Evolutionary conservation across 1,139 yeast genomes (phyloP).

Genomic region (Lodderomyces beijingensis): DNA sequence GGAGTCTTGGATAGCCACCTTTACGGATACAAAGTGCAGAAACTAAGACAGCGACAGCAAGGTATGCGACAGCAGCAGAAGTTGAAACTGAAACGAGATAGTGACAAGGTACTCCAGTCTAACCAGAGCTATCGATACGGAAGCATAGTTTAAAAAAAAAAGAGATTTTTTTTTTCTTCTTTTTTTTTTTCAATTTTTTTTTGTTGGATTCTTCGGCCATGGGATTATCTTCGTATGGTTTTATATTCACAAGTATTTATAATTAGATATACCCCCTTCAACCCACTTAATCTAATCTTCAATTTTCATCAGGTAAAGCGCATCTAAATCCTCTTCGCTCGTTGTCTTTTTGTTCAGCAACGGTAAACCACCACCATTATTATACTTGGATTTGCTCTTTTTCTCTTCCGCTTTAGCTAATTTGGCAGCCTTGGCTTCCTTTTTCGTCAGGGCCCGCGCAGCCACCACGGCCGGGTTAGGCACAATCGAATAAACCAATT

Average conservation of each 20-base stretch:
- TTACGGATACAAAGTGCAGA: slow-evolving; percentile 41
- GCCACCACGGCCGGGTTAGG: too few species aligned
- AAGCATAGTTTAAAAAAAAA: slow-evolving; percentile 20
- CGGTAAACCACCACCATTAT: too few species aligned
- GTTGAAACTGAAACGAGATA: slow-evolving; percentile 16
- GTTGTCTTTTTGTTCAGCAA: slow-evolving; percentile 9
- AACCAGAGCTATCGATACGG: slow-evolving; percentile 22
- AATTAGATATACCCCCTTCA: slow-evolving; percentile 1
- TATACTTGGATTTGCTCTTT: slow-evolving; percentile 5
- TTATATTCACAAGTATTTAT: neutral
- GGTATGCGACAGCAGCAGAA: slow-evolving; percentile 13
- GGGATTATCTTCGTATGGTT: neutral
- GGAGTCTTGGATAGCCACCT: slow-evolving; percentile 40
- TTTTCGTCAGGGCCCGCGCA: too few species aligned
- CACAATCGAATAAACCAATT: slow-evolving; percentile 16
- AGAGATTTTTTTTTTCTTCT: slow-evolving; percentile 1
- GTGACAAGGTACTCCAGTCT: slow-evolving; percentile 7
- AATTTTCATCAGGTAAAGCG: slow-evolving; percentile 39
- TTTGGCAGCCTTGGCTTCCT: too few species aligned
- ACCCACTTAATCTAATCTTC: slow-evolving; percentile 26
- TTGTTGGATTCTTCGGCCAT: neutral
- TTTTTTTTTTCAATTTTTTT: neutral
- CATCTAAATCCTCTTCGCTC: slow-evolving; percentile 35
- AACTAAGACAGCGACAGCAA: slow-evolving; percentile 24
- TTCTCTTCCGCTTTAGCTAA: slow-evolving; percentile 10